Base-by-base conservation (phyloP, 345 rosid genomes). In the Arabis alpina region DNA sequence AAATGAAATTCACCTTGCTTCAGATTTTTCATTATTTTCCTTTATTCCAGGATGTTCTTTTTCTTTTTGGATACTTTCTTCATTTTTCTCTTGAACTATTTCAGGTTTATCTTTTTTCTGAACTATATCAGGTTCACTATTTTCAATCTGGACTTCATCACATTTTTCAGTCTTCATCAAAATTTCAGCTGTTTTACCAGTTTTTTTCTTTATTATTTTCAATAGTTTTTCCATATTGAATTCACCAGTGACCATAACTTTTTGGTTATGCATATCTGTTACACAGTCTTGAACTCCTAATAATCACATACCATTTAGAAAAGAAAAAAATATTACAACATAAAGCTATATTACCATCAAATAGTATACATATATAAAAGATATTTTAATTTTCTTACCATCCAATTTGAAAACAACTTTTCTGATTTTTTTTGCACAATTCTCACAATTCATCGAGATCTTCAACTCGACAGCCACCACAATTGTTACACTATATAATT, bases 211-310 rank as follows among this genome's bases (percentile, higher is more conserved):
- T 1, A 69, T 11, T 45, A 2, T n/a, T 11, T 23, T 50, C 56
- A 57, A 2, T 39, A 69, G 2, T 3, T 39, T 15, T 1, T 37
- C 65, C 25, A 56, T 3, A 57, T 57, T 24, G 25, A 47, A 69
- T 0, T 24, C 13, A 49, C 65, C 65, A 6, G 16, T 27, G 5
- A 69, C 49, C 73, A 34, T 24, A 37, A 57, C 12, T 41, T 45
- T 69, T 37, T 57, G 40, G 14, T 28, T 48, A 37, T 3, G 0
- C 14, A 12, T 2, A 30, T 69, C 65, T 0, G 9, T 6, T 1
- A n/a, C 2, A 40, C 65, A 69, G 6, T 11, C 39, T 25, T 15
- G 0, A 48, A 57, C 57, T 36, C 73, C 73, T 69, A 56, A 36
- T 48, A 47, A 36, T 19, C 9, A 54, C 24, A 68, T 13, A 30